Evolutionary conservation across 345 rosid species (phyloP), one percentile per base, ranked within the genome.

Genomic region (Fremontodendron californicum): DNA sequence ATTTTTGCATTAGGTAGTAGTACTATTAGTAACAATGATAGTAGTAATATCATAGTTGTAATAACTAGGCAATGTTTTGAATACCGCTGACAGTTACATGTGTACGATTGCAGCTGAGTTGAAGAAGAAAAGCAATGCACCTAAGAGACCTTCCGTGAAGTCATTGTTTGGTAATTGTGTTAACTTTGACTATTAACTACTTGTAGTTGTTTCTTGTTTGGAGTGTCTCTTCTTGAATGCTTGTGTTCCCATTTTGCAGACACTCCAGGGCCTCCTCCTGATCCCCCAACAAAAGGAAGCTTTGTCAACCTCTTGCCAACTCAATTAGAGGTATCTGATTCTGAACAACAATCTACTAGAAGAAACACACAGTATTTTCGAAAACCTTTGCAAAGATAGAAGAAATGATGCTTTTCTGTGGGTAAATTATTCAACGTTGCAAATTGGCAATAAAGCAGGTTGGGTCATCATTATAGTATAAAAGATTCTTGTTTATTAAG

Each of bases 121-220:
- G 79, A 87, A 64, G 77, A 86, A 84, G 65, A 87, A 87, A 84
- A 82, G 75, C 62, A 87, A 79, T 70, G 75, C 81, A 31, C 66
- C 84, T 18, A 87, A 83, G 78, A 87, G 81, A 81, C 89, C 89
- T 67, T 80, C 89, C 68, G 82, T 87, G 68, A 87, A 84, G 82
- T 80, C 87, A 37, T 76, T 87, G 60, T 87, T 87, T 43, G 87
- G 89, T 87, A 82, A 25, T 10, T 37, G 19, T 5, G 11, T 55
- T 15, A 23, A 3, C 15, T 23, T 8, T 21, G 49, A 48, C 9
- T 2, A 9, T 42, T 21, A 35, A 65, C 16, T 29, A 60, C 55
- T 23, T 58, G 18, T 31, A 71, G n/a, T 71, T 71, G 66, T 73
- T 63, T 46, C 25, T 33, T 8, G 1, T 62, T 40, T 58, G 71